Evolutionary conservation across 2,329 filamentous ascomycete genomes (phyloP), one percentile per base, ranked within the genome.

Genomic region (Scytalidium lignicola): DNA sequence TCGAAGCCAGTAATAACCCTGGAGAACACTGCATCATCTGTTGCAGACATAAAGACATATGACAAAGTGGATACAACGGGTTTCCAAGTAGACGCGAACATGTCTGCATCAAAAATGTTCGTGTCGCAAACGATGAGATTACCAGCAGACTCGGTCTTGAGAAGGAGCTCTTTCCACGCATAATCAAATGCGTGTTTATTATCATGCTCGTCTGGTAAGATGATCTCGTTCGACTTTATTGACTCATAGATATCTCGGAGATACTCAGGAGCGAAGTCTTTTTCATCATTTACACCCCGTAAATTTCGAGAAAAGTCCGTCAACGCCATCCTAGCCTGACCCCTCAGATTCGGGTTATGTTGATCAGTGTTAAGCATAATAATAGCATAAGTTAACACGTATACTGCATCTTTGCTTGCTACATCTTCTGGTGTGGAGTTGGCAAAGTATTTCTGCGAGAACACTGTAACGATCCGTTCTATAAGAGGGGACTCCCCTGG

Each of bases 31-130:
- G 92, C 82, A 65, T 99, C 93, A 62, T 99, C 95, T 0, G 90
- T 95, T 15, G 95, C 95, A 29, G 92, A 97, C 86, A 97, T 95
- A 72, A 99, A 99, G 3, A 99, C 93, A 64, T 97, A 99, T 12
- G 93, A 95, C 48, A 99, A 74, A 0, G 95, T 97, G 3, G 93
- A 91, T 32, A 99, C 79, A 44, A 99, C 90, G 0, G 95, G 92
- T 64, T 83, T 90, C 93, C 95, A 99, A 0, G 91, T 96, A 19
- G 90, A 87, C 50, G 87, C 84, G 66, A 99, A 99, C 89, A 99
- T 96, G 64, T 99, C 91, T 3, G 91, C 89, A 67, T 99, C 95
- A 67, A 90, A 99, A 37, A 95, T 83, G 63, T 96, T 97, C 3
- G 92, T 96, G 57, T 95, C 80, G 65, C 90, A 95, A 23, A 92